These are phyloP conservation scores for Pseudopyricularia javanii DNA, from an alignment of 2,329 filamentous ascomycete genomes.

Conservation along the genomic window DNA sequence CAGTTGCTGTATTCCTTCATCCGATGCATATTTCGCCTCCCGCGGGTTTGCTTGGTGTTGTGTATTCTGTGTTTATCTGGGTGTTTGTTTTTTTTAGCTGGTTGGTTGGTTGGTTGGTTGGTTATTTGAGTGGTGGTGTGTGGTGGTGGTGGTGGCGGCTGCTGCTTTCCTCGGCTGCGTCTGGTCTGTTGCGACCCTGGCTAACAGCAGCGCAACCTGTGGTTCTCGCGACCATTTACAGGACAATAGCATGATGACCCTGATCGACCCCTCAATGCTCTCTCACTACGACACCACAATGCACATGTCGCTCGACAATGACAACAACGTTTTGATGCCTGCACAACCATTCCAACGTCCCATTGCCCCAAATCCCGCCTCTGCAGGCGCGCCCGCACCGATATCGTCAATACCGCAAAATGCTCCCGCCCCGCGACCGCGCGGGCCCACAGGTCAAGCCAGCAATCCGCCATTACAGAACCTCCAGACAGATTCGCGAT, in stretches of 20 bases:
- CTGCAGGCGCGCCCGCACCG: background rate
- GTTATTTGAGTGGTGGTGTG: no score
- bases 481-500: background rate
- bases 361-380: background rate
- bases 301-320: constrained; percentile 28
- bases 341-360: constrained; percentile 2
- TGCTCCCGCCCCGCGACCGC: background rate
- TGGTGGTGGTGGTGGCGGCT: no score
- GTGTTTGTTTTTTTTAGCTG: no score
- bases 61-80: no score
- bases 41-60: no score
- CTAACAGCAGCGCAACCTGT: background rate
- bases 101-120: background rate
- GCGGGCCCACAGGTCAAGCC: background rate
- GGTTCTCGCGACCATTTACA: background rate
- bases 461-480: background rate
- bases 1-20: background rate
- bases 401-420: background rate
- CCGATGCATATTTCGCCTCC: background rate
- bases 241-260: constrained; percentile 26
- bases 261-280: constrained; percentile 29
- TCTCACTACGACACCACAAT: constrained; percentile 19
- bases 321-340: constrained; percentile 9
- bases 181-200: background rate
- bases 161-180: no score